phyloP scores from a whole-genome alignment of 2,329 filamentous ascomycete genomes.

The Fusarium transvaalense region DNA sequence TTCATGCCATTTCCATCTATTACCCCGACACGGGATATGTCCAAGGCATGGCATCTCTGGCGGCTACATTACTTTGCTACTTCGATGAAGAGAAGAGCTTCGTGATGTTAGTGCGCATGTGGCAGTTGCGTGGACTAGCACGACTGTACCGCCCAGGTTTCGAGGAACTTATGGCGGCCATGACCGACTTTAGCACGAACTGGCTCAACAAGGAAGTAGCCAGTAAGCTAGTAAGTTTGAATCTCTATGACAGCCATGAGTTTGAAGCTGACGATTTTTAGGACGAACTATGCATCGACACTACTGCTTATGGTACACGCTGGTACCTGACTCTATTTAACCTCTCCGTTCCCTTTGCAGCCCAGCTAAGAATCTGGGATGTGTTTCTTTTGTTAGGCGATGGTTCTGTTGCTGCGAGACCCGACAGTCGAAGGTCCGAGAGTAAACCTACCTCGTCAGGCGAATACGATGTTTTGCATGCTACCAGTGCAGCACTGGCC shows the following conservation, averaged over 20 bases:
- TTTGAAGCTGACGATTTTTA: conserved; percentile 51
- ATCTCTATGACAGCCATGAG: not conserved
- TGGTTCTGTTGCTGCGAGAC: conserved; percentile 12
- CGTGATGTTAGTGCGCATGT: conserved; percentile 95
- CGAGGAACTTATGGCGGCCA: conserved; percentile 84
- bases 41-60: conserved; percentile 95
- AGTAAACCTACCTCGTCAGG: conserved; percentile 40
- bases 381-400: conserved; percentile 91
- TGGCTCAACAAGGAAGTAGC: conserved; percentile 90
- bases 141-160: conserved; percentile 88
- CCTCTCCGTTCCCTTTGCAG: conserved; percentile 92
- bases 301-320: conserved; percentile 93
- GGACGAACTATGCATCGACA: conserved; percentile 82
- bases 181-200: conserved; percentile 84
- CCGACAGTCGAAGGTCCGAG: conserved; percentile 35
- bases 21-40: conserved; percentile 94
- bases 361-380: conserved; percentile 96
- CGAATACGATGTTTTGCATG: conserved; percentile 89
- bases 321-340: conserved; percentile 99
- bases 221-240: conserved; percentile 76
- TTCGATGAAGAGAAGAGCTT: conserved; percentile 96
- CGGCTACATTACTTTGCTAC: conserved; percentile 93
- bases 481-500: conserved; percentile 88
- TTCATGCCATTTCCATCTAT: conserved; percentile 92
- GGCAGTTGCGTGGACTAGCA: conserved; percentile 88